Evolutionary conservation across 2,329 filamentous ascomycete species (phyloP).

Genomic region (Alternaria sp.): DNA sequence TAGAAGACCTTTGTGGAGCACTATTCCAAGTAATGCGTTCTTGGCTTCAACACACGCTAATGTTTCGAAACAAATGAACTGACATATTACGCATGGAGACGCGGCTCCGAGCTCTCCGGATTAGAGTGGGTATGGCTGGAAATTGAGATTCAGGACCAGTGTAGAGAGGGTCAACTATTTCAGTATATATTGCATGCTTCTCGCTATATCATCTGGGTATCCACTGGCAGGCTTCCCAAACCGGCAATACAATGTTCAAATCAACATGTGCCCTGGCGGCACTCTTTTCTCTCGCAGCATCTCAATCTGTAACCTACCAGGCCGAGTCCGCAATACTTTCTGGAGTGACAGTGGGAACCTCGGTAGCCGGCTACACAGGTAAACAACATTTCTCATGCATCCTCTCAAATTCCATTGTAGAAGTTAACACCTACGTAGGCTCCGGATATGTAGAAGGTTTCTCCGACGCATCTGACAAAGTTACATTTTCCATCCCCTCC

Average conservation of each 20-base stretch:
- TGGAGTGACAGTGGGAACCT: conserved; percentile 2
- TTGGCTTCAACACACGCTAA: conserved; percentile 1
- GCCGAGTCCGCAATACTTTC: conserved; percentile 5
- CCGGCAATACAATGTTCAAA: conserved; percentile 2
- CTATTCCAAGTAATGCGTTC: conserved; percentile 1
- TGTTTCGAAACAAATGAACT: conserved; percentile 10
- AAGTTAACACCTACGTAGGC: conserved; percentile 39
- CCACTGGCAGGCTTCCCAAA: neutral
- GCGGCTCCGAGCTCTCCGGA: neutral
- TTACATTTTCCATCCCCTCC: conserved; percentile 56
- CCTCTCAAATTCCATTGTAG: neutral
- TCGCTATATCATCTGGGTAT: neutral
- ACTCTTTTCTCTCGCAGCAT: conserved; percentile 12
- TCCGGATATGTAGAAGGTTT: conserved; percentile 60
- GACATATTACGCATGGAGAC: conserved; percentile 5
- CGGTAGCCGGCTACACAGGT: conserved; percentile 10
- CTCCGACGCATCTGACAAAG: conserved; percentile 54
- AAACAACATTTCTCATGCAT: neutral
- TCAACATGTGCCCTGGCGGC: conserved; percentile 1
- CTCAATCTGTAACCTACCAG: conserved; percentile 25
- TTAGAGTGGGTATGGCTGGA: neutral
- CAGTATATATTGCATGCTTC: neutral
- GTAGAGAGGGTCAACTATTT: neutral
- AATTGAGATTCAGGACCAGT: neutral
- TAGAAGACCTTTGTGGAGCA: neutral